Evolutionary conservation across 1,284 basidiomycete genomes (phyloP).

Genomic region (Leccinum griseonigrum): DNA sequence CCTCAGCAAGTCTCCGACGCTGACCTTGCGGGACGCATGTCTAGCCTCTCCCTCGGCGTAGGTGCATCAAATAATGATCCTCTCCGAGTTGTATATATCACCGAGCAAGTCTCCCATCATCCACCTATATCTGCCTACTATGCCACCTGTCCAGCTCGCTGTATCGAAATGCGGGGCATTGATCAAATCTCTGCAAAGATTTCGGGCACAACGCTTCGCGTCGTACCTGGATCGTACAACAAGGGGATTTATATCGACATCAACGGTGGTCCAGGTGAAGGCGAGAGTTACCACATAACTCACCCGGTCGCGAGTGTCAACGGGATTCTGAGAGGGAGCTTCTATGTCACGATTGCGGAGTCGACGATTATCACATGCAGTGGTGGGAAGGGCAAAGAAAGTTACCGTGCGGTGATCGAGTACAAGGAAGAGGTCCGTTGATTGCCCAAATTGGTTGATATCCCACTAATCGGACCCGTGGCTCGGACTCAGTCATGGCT

Average conservation of each 20-base stretch:
- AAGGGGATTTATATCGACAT: constrained; percentile 86
- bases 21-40: constrained; percentile 51
- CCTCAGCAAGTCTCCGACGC: constrained; percentile 41
- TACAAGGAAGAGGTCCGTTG: constrained; percentile 90
- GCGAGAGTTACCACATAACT: constrained; percentile 85
- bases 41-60: constrained; percentile 55
- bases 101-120: constrained; percentile 93
- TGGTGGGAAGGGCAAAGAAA: constrained; percentile 58
- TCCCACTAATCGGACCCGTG: constrained; percentile 5
- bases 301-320: constrained; percentile 91
- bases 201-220: constrained; percentile 80
- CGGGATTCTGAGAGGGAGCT: constrained; percentile 85
- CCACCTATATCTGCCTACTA: constrained; percentile 92
- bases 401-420: constrained; percentile 82
- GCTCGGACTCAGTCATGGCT: constrained; percentile 75
- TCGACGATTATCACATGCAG: constrained; percentile 82
- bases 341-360: constrained; percentile 87
- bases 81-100: constrained; percentile 69
- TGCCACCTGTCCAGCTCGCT: constrained; percentile 72
- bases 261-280: constrained; percentile 71
- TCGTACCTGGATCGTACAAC: constrained; percentile 81
- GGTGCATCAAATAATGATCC: constrained; percentile 21
- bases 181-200: constrained; percentile 95
- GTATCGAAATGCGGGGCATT: constrained; percentile 72
- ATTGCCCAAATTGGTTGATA: neutral